These are phyloP conservation scores for Malassezia brasiliensis DNA, from an alignment of 1,284 basidiomycete genomes.

Conservation along the genomic window DNA sequence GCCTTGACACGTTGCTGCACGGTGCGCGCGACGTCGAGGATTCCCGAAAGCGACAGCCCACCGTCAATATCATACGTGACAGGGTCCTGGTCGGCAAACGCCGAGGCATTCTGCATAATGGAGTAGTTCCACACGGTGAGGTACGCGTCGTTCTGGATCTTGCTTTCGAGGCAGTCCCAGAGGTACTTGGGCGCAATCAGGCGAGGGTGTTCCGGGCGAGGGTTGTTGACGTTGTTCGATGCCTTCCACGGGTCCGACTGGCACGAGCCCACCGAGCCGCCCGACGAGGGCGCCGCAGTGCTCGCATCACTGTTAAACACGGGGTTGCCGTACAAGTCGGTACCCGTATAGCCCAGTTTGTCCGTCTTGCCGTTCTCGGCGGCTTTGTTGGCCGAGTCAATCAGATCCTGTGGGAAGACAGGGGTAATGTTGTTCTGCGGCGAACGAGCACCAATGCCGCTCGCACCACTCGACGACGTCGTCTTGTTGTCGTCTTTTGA, in stretches of 20 bases:
- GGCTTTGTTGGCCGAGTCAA: constrained; percentile 55
- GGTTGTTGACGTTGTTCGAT: constrained; percentile 60
- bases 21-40: constrained; percentile 80
- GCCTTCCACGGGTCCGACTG: constrained; percentile 39
- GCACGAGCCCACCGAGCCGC: constrained; percentile 9
- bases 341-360: constrained; percentile 57
- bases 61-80: constrained; percentile 70
- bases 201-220: constrained; percentile 68
- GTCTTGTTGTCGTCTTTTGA: constrained; percentile 45
- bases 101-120: constrained; percentile 77
- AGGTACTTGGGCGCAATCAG: constrained; percentile 84
- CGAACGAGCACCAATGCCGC: constrained; percentile 31
- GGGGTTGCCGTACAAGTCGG: constrained; percentile 65
- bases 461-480: constrained; percentile 23
- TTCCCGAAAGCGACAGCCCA: constrained; percentile 59
- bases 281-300: constrained; percentile 21
- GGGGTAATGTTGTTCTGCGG: constrained; percentile 13
- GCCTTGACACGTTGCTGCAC: constrained; percentile 85
- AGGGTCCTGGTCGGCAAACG: constrained; percentile 56
- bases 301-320: constrained; percentile 58
- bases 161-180: constrained; percentile 69
- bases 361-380: constrained; percentile 60
- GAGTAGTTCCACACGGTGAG: constrained; percentile 77
- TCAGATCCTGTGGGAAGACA: constrained; percentile 24
- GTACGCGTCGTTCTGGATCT: constrained; percentile 77